These are phyloP conservation scores for Ambrosiella beaveri DNA, from an alignment of 2,329 filamentous ascomycete genomes.

Conservation along the genomic window DNA sequence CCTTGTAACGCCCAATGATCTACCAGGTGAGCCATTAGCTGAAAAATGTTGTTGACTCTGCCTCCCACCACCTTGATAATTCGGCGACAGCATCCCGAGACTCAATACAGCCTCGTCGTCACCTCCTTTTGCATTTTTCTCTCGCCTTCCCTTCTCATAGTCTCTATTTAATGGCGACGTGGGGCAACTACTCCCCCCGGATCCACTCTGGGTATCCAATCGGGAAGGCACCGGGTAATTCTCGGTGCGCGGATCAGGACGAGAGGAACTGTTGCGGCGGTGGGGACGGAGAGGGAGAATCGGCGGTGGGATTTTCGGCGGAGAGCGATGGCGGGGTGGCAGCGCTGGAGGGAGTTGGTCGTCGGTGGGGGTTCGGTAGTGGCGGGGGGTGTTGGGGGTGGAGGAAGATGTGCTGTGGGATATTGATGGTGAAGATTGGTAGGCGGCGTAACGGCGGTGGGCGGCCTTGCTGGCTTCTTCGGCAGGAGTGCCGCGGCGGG, in stretches of 20 bases:
- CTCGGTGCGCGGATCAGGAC: background rate
- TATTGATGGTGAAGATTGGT: background rate
- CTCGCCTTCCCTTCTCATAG: background rate
- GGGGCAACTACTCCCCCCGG: background rate
- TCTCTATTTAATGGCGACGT: background rate
- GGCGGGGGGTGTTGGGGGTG: background rate
- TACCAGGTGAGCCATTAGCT: background rate
- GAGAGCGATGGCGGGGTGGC: background rate
- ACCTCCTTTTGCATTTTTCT: background rate
- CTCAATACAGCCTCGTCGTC: no score
- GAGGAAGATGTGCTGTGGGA: background rate
- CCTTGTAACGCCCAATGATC: background rate
- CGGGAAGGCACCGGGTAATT: background rate
- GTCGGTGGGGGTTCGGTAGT: background rate
- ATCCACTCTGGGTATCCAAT: background rate
- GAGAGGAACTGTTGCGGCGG: background rate
- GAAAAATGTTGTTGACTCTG: background rate
- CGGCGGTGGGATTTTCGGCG: background rate
- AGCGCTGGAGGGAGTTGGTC: background rate
- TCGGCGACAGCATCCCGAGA: no score
- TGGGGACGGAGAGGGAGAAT: background rate
- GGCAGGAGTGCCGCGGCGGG: background rate
- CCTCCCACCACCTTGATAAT: no score
- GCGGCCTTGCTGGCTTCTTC: background rate
- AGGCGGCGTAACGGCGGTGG: background rate